phyloP scores from a whole-genome alignment of 345 rosid genomes.

The Linum usitatissimum region DNA sequence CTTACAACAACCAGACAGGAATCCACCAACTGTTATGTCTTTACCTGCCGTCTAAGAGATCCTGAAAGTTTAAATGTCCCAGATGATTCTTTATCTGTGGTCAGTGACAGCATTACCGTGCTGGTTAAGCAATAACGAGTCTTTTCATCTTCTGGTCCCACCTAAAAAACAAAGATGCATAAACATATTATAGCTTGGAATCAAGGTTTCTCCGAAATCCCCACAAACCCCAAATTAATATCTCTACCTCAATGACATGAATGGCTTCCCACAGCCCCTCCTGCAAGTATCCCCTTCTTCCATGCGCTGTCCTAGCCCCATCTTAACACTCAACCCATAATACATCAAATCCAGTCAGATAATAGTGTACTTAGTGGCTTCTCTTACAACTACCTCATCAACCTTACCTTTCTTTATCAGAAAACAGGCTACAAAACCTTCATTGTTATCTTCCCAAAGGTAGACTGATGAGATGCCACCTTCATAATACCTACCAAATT shows the following conservation, averaged over 20 bases:
- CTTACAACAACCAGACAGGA: too few relatives aligned
- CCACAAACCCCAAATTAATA: not conserved
- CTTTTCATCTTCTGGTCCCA: slow-evolving; percentile 72
- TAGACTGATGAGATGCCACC: slow-evolving; percentile 97
- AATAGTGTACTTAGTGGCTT: not conserved
- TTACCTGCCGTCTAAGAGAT: slow-evolving; percentile 91
- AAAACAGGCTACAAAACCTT: slow-evolving; percentile 87
- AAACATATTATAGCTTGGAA: not conserved
- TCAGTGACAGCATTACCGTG: slow-evolving; percentile 86
- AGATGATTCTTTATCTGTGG: slow-evolving; percentile 64
- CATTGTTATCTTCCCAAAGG: slow-evolving; percentile 94
- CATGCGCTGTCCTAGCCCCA: slow-evolving; percentile 92
- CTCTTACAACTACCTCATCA: not conserved
- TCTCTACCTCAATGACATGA: slow-evolving; percentile 77
- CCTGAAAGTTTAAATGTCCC: slow-evolving; percentile 89
- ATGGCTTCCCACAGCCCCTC: slow-evolving; percentile 99
- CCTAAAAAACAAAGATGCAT: slow-evolving; percentile 34
- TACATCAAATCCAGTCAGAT: slow-evolving; percentile 17
- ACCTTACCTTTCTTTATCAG: slow-evolving; percentile 79
- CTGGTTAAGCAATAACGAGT: slow-evolving; percentile 89
- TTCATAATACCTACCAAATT: slow-evolving; percentile 72
- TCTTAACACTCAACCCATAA: slow-evolving; percentile 35
- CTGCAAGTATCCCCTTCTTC: slow-evolving; percentile 81
- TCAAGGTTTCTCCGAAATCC: not conserved
- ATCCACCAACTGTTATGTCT: too few relatives aligned